Percentiles rank a stretch among this genome's conserved stretches.
Conservation (phyloP, 129 eudicot species). For the Centrapalus pauciflorus region DNA sequence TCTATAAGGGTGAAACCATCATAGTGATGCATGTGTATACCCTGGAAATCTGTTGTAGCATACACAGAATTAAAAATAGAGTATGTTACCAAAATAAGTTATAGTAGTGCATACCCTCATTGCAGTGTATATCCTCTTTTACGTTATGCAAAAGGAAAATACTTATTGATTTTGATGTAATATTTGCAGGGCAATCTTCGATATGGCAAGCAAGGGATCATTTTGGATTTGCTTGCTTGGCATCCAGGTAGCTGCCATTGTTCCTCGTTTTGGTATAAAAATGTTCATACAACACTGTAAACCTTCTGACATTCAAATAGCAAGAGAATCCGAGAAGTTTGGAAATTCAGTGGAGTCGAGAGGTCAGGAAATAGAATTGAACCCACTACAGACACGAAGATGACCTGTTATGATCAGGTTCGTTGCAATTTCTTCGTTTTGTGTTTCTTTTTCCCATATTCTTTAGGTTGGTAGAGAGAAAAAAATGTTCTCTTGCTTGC, state of each 20-base stretch:
- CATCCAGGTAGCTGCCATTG: slow-evolving; percentile 47
- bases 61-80: too few species aligned
- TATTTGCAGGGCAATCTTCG: slow-evolving; percentile 95
- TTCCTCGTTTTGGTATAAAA: slow-evolving; percentile 77
- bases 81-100: too few species aligned
- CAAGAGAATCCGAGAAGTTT: slow-evolving; percentile 83
- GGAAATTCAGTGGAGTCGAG: slow-evolving; percentile 43
- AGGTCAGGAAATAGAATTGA: slow-evolving; percentile 67
- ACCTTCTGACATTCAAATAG: slow-evolving; percentile 79
- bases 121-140: too few species aligned
- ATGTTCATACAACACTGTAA: slow-evolving; percentile 42
- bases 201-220: slow-evolving; percentile 40
- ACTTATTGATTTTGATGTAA: too few species aligned
- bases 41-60: too few species aligned
- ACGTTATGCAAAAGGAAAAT: too few species aligned
- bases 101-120: too few species aligned
- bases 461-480: slow-evolving; percentile 39
- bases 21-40: too few species aligned
- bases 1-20: too few species aligned
- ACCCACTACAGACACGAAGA: slow-evolving; percentile 39
- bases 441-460: slow-evolving; percentile 18
- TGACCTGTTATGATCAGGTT: too few species aligned
- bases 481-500: slow-evolving; percentile 21
- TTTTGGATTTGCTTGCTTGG: slow-evolving; percentile 80
- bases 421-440: slow-evolving; percentile 12